Conservation (phyloP, 140 eudicot genomes). For the Cichorium intybus region DNA sequence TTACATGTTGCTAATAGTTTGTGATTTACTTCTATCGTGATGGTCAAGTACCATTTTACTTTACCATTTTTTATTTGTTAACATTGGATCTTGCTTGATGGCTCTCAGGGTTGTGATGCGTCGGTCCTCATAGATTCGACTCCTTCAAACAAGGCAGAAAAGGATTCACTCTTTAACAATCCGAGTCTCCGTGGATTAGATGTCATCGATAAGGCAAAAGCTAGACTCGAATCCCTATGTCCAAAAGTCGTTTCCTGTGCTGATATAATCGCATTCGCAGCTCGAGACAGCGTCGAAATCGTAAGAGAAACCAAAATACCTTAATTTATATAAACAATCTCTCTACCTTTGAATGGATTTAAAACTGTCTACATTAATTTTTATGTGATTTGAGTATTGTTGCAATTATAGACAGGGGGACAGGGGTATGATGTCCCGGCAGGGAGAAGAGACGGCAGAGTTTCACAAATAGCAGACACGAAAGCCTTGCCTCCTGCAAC, state of each 20-base stretch:
- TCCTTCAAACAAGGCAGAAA: constrained; percentile 66
- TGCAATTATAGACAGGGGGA: constrained; percentile 50
- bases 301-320: constrained; percentile 46
- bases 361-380: not conserved
- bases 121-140: constrained; percentile 79
- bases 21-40: not conserved
- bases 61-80: not conserved
- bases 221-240: constrained; percentile 58
- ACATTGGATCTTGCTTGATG: not conserved
- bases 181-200: constrained; percentile 70
- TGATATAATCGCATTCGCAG: constrained; percentile 82
- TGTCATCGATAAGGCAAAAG: constrained; percentile 45
- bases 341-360: too few relatives aligned
- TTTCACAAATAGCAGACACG: constrained; percentile 51
- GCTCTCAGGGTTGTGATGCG: constrained; percentile 77
- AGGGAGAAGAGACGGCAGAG: constrained; percentile 69
- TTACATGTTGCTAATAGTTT: not conserved
- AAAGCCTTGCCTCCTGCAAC: constrained; percentile 50
- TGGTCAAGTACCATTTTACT: not conserved
- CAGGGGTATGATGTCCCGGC: constrained; percentile 67
- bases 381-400: not conserved
- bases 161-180: constrained; percentile 69
- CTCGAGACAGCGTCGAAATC: constrained; percentile 60
- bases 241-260: constrained; percentile 78
- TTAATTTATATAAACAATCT: too few relatives aligned